Conservation (phyloP, 768 basidiomycete species). For the Nevesoporus exiguus region DNA sequence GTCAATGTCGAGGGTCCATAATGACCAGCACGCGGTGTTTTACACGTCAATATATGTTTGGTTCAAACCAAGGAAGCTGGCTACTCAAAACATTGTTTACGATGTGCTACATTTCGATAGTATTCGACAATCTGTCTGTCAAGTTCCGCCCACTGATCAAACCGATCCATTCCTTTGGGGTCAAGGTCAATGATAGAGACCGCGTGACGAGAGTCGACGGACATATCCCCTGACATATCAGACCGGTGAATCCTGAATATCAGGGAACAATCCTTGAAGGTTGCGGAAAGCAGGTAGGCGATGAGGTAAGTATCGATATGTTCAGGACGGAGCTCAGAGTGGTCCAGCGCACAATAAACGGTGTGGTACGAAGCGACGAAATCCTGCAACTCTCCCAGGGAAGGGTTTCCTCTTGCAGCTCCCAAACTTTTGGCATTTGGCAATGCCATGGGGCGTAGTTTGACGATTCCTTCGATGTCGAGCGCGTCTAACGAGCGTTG, state of each 20-base stretch:
- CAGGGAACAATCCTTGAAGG: constrained; percentile 95
- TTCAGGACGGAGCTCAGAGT: constrained; percentile 37
- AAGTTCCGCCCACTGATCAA: constrained; percentile 69
- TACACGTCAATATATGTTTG: not conserved
- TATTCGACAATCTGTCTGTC: constrained; percentile 62
- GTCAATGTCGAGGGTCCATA: no score
- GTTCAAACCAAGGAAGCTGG: not conserved
- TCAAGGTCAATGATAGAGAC: constrained; percentile 86
- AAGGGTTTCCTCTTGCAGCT: constrained; percentile 45
- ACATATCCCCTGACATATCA: constrained; percentile 23
- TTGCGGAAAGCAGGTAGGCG: constrained; percentile 83
- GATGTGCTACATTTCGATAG: constrained; percentile 30
- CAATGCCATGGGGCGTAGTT: constrained; percentile 32
- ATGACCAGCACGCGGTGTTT: no score
- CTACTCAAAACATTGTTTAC: constrained; percentile 23
- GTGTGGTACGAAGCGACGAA: constrained; percentile 57
- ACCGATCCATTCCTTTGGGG: constrained; percentile 62
- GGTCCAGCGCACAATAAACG: constrained; percentile 33
- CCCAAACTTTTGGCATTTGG: constrained; percentile 23
- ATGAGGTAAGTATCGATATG: constrained; percentile 61
- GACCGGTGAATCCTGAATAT: constrained; percentile 39
- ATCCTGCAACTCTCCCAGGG: constrained; percentile 57
- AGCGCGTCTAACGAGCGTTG: constrained; percentile 78
- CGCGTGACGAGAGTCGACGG: constrained; percentile 27
- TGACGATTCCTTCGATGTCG: constrained; percentile 78